These are phyloP conservation scores for Nematodospora anomalae DNA, from an alignment of 1,139 yeast genomes.

Conservation along the genomic window DNA sequence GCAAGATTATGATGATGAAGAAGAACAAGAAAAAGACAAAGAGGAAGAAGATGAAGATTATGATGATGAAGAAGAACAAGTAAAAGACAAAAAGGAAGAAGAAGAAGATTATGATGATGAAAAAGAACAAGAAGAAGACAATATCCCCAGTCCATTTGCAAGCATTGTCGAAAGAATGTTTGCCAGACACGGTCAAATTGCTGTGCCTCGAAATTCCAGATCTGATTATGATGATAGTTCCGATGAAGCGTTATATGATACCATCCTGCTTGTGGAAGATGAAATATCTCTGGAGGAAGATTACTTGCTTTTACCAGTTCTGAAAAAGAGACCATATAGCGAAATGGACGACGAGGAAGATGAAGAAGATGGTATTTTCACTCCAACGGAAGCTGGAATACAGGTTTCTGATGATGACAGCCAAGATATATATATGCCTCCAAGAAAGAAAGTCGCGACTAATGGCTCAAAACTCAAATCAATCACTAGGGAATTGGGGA, in stretches of 20 bases:
- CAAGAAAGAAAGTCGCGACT: conserved; percentile 13
- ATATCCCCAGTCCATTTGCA: neutral
- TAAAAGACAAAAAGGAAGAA: neutral
- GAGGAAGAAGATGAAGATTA: conserved; percentile 8
- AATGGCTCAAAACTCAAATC: conserved; percentile 17
- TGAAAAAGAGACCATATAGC: conserved; percentile 7
- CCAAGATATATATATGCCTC: conserved; percentile 8
- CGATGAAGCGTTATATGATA: neutral
- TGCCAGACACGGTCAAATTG: neutral
- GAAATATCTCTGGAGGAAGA: conserved; percentile 1
- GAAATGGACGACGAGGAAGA: conserved; percentile 12
- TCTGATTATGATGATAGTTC: neutral
- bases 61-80: conserved; percentile 3
- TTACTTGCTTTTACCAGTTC: neutral
- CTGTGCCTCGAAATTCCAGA: neutral
- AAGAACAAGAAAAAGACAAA: conserved; percentile 8
- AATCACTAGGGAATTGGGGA: conserved; percentile 33
- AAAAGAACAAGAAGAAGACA: neutral
- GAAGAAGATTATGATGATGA: conserved; percentile 4
- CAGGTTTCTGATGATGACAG: conserved; percentile 2
- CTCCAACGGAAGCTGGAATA: neutral
- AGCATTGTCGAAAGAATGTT: neutral
- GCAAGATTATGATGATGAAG: neutral
- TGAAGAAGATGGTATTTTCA: conserved; percentile 4
- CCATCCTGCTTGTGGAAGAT: neutral